Conservation (phyloP, 2,329 filamentous ascomycete species). For the Colletotrichum musicola region DNA sequence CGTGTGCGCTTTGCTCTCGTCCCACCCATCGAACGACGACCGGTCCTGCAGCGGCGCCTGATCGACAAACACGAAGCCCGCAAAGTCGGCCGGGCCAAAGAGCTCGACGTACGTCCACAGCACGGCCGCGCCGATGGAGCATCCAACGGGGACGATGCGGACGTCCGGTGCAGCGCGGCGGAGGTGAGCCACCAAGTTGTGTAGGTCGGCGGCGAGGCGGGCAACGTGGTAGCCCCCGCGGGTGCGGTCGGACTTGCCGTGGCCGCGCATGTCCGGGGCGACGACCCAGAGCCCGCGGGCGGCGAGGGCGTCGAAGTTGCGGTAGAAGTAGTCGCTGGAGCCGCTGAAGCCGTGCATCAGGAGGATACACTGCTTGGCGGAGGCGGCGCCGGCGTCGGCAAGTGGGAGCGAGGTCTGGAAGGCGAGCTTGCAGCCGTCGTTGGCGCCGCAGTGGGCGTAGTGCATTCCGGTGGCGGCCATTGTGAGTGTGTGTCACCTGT, state of each 20-base stretch:
- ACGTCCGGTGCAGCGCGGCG: constrained; percentile 23
- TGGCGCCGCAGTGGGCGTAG: constrained; percentile 45
- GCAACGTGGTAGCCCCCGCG: constrained; percentile 55
- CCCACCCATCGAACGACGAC: constrained; percentile 49
- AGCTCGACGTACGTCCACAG: constrained; percentile 57
- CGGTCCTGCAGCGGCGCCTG: constrained; percentile 57
- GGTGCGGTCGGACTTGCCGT: constrained; percentile 49
- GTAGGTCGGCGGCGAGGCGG: constrained; percentile 53
- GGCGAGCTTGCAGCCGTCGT: constrained; percentile 51
- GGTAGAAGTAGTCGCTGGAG: constrained; percentile 53
- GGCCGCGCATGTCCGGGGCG: constrained; percentile 55
- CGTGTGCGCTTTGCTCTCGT: constrained; percentile 46
- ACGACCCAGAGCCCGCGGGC: constrained; percentile 50
- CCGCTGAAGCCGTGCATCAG: constrained; percentile 57
- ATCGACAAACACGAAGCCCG: constrained; percentile 54
- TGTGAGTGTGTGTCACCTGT: not conserved
- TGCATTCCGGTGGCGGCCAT: constrained; percentile 45
- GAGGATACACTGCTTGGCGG: constrained; percentile 45
- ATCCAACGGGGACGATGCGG: constrained; percentile 51
- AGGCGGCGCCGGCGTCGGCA: constrained; percentile 15
- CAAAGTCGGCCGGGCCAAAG: constrained; percentile 49
- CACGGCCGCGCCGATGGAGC: constrained; percentile 56
- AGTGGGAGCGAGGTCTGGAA: constrained; percentile 51
- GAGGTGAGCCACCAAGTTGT: constrained; percentile 47
- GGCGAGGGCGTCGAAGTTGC: constrained; percentile 48